A percentile compares a stretch with the other conserved stretches of the same genome.
Evolutionary conservation across 768 basidiomycete genomes (phyloP).

Genomic region (Tylopilus rubrobrunneus): DNA sequence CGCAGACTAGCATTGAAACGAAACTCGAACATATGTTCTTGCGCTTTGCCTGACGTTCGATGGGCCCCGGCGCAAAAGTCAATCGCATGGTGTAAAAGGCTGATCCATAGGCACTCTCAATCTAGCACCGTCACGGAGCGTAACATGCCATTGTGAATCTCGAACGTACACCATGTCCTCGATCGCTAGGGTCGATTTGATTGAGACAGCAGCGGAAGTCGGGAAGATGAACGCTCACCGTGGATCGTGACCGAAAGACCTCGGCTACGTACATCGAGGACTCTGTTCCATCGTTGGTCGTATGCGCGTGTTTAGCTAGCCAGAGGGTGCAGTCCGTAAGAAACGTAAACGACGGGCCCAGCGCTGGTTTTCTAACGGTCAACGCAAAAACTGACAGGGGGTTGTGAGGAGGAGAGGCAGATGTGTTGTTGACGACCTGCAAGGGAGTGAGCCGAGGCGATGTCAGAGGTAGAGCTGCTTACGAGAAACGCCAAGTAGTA

Average conservation of each 20-base stretch:
- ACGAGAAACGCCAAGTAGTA: constrained; percentile 53
- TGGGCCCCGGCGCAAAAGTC: background rate
- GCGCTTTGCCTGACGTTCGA: no score
- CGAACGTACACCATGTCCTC: constrained; percentile 38
- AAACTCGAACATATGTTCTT: no score
- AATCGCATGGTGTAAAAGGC: background rate
- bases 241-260: constrained; percentile 41
- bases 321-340: constrained; percentile 74
- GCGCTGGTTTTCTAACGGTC: constrained; percentile 57
- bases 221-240: constrained; percentile 25
- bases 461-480: constrained; percentile 21
- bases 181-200: constrained; percentile 29
- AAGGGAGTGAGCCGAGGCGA: background rate
- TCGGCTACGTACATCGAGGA: constrained; percentile 34
- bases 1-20: no score
- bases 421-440: constrained; percentile 63
- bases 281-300: constrained; percentile 13
- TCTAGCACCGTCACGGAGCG: constrained; percentile 3
- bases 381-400: constrained; percentile 33
- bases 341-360: constrained; percentile 73
- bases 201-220: background rate
- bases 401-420: constrained; percentile 31
- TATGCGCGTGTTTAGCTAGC: constrained; percentile 39
- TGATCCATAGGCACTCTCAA: background rate
- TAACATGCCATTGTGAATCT: constrained; percentile 32